phyloP scores from a whole-genome alignment of 2,329 filamentous ascomycete genomes.

The Neoarthrinium moseri region DNA sequence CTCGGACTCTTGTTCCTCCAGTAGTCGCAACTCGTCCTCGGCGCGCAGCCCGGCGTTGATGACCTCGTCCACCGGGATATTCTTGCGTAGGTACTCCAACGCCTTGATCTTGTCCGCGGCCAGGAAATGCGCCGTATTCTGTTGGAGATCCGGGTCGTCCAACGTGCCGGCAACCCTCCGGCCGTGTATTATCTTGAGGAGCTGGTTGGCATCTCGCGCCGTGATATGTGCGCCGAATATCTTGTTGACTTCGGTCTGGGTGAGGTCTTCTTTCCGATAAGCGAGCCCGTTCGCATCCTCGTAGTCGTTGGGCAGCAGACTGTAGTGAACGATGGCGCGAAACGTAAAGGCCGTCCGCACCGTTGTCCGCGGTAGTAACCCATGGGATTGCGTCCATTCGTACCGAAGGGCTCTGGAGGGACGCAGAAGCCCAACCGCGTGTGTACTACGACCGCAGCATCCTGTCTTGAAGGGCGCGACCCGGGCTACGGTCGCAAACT shows the following conservation, averaged over 20 bases:
- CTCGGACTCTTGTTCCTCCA: slow-evolving; percentile 38
- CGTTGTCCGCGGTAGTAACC: slow-evolving; percentile 16
- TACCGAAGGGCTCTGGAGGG: slow-evolving; percentile 9
- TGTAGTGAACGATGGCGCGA: slow-evolving; percentile 49
- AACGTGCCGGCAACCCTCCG: slow-evolving; percentile 63
- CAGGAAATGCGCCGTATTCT: slow-evolving; percentile 46
- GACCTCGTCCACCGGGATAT: slow-evolving; percentile 58
- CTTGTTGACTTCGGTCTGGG: slow-evolving; percentile 39
- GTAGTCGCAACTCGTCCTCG: slow-evolving; percentile 57
- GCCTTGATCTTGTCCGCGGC: slow-evolving; percentile 41
- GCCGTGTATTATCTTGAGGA: slow-evolving; percentile 61
- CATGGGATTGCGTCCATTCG: slow-evolving; percentile 7
- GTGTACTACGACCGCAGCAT: no score
- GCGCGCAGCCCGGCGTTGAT: slow-evolving; percentile 60
- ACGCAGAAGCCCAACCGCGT: slow-evolving; percentile 15
- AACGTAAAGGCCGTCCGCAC: slow-evolving; percentile 28
- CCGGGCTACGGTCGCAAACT: slow-evolving; percentile 17
- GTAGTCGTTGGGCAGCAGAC: slow-evolving; percentile 57
- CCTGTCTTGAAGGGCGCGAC: no score
- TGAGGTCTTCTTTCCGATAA: slow-evolving; percentile 51
- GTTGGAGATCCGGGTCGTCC: slow-evolving; percentile 52
- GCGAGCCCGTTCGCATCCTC: slow-evolving; percentile 52
- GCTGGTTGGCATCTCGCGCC: slow-evolving; percentile 44
- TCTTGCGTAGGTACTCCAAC: slow-evolving; percentile 54
- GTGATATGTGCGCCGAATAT: slow-evolving; percentile 52